Conservation (phyloP, 495 filamentous ascomycete species). For the Trichoderma reesei region DNA sequence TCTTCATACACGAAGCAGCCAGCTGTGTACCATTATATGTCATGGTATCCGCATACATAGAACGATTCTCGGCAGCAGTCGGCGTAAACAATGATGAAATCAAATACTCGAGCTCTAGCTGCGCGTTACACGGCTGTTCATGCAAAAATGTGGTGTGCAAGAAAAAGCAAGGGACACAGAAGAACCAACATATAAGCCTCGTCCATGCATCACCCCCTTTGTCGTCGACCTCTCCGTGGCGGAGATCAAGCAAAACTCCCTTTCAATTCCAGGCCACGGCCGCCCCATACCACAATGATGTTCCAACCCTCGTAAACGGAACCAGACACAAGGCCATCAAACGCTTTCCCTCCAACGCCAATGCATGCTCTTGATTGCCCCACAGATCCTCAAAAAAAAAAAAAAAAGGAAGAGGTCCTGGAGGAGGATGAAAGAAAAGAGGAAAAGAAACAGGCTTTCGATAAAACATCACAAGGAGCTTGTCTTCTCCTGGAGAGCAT, state of each 20-base stretch:
- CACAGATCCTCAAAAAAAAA: background rate
- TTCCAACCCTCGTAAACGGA: background rate
- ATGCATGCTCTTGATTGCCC: background rate
- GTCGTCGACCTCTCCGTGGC: background rate
- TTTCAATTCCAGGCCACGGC: background rate
- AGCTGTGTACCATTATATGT: background rate
- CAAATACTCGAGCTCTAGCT: background rate
- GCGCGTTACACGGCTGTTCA: background rate
- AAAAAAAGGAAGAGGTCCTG: background rate
- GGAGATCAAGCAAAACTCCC: background rate
- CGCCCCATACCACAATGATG: background rate
- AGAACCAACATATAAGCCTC: background rate
- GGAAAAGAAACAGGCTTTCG: background rate
- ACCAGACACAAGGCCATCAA: background rate
- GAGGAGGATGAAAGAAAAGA: background rate
- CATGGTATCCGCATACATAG: background rate
- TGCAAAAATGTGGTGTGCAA: background rate
- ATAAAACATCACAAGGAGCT: background rate
- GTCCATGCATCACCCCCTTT: background rate
- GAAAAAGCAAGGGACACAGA: background rate
- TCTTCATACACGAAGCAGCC: background rate
- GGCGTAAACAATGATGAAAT: background rate
- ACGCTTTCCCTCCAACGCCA: slow-evolving; percentile 5
- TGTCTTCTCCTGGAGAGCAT: background rate
- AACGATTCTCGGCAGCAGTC: background rate